Conservation (phyloP, 202 grass and related monocot species). For the Zizania palustris region DNA sequence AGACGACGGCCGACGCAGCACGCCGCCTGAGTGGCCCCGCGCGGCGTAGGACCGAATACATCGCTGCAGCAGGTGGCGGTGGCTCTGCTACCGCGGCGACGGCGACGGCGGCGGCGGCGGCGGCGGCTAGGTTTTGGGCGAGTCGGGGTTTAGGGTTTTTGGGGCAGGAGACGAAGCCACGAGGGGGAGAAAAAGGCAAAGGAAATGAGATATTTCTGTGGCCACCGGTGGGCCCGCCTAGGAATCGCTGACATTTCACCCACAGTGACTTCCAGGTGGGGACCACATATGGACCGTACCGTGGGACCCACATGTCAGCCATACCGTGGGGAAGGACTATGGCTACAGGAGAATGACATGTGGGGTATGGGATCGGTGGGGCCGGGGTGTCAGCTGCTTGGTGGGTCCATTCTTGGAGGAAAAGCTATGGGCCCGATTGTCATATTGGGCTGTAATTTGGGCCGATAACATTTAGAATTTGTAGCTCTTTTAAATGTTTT, state of each 20-base stretch:
- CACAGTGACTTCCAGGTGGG: background rate
- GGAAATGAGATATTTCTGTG: conserved; percentile 32
- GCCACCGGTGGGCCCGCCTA: background rate
- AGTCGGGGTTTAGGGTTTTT: conserved; percentile 54
- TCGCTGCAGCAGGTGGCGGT: background rate
- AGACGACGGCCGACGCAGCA: conserved; percentile 15
- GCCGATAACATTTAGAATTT: background rate
- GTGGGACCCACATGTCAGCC: background rate
- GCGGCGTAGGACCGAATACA: conserved; percentile 49
- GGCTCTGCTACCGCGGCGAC: too few relatives aligned
- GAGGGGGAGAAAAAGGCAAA: background rate
- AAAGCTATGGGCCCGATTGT: conserved; percentile 13
- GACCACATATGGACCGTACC: rapidly evolving
- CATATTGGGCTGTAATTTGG: background rate
- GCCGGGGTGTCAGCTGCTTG: background rate
- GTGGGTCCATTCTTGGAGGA: conserved; percentile 35
- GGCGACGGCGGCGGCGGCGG: background rate
- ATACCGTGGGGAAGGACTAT: too few relatives aligned
- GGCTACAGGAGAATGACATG: background rate
- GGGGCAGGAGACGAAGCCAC: background rate
- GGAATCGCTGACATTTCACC: background rate
- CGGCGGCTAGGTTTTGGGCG: conserved; percentile 48
- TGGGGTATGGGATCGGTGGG: rapidly evolving
- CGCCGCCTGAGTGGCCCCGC: conserved; percentile 50
- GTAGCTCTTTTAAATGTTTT: too few relatives aligned